Percentiles rank a stretch among this genome's conserved stretches.
These are phyloP conservation scores for Candida michaelii DNA, from an alignment of 805 yeast species.

Conservation along the genomic window DNA sequence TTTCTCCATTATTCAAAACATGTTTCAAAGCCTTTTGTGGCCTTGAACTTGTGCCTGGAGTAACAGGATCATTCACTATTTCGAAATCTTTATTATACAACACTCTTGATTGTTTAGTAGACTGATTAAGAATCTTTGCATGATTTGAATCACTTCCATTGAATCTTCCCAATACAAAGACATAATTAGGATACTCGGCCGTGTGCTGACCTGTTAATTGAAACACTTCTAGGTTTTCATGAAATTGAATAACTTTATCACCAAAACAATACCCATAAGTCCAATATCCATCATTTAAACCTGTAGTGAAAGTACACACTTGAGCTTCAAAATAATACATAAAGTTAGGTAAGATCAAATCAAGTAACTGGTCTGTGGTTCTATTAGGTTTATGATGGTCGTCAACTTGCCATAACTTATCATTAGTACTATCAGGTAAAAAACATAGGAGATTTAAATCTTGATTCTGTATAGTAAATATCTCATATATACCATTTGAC, in stretches of 20 bases:
- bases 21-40: slow-evolving; percentile 37
- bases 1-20: slow-evolving; percentile 45
- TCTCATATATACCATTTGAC: slow-evolving; percentile 9
- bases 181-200: slow-evolving; percentile 29
- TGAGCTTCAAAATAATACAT: slow-evolving; percentile 19
- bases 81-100: slow-evolving; percentile 25
- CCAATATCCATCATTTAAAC: slow-evolving; percentile 49
- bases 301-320: slow-evolving; percentile 25
- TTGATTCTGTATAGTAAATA: slow-evolving; percentile 7
- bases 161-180: slow-evolving; percentile 39
- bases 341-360: slow-evolving; percentile 5
- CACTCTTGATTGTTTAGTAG: slow-evolving; percentile 16
- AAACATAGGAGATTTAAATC: slow-evolving; percentile 12
- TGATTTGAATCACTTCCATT: slow-evolving; percentile 19
- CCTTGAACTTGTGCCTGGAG: slow-evolving; percentile 10
- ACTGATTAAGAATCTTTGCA: slow-evolving; percentile 22
- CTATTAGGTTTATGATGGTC: slow-evolving; percentile 1
- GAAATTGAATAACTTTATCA: slow-evolving; percentile 50
- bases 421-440: slow-evolving; percentile 8
- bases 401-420: not conserved
- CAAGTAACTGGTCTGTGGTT: slow-evolving; percentile 5
- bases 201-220: slow-evolving; percentile 28
- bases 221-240: slow-evolving; percentile 27
- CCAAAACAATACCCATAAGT: slow-evolving; percentile 52
- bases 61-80: slow-evolving; percentile 23